Conservation (phyloP, 2,329 filamentous ascomycete genomes). For the Arthrinium puccinioides region DNA sequence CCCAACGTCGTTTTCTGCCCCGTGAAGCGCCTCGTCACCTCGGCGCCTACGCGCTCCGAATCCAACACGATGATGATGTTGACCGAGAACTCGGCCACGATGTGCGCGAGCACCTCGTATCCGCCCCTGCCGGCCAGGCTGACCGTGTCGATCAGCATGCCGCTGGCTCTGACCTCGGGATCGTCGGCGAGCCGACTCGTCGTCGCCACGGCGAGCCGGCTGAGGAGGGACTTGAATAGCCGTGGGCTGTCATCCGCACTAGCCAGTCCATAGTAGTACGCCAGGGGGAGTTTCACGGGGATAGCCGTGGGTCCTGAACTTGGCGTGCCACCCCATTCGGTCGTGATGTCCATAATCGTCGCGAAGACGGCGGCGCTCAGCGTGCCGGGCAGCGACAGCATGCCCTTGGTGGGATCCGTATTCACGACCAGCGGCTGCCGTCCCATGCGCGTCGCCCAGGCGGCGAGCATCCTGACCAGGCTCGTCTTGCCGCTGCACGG, state of each 20-base stretch:
- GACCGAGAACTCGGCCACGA: conserved; percentile 55
- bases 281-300: conserved; percentile 85
- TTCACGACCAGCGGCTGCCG: conserved; percentile 78
- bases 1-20: conserved; percentile 47
- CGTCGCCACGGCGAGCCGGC: conserved; percentile 70
- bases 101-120: conserved; percentile 74
- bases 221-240: conserved; percentile 68
- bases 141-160: conserved; percentile 81
- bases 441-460: conserved; percentile 69
- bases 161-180: conserved; percentile 59
- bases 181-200: conserved; percentile 74
- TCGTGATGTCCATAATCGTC: conserved; percentile 73
- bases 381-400: conserved; percentile 72
- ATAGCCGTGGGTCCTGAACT: conserved; percentile 84
- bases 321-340: conserved; percentile 82
- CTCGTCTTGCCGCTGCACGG: conserved; percentile 78
- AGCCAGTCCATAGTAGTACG: conserved; percentile 77
- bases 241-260: conserved; percentile 65
- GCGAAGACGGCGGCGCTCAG: conserved; percentile 82
- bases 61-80: conserved; percentile 79
- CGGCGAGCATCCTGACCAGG: conserved; percentile 67
- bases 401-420: conserved; percentile 72
- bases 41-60: conserved; percentile 66
- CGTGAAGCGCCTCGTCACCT: conserved; percentile 64
- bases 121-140: conserved; percentile 59